Evolutionary conservation across 2,329 filamentous ascomycete species (phyloP).

Genomic region (Penicillium brasilianum): DNA sequence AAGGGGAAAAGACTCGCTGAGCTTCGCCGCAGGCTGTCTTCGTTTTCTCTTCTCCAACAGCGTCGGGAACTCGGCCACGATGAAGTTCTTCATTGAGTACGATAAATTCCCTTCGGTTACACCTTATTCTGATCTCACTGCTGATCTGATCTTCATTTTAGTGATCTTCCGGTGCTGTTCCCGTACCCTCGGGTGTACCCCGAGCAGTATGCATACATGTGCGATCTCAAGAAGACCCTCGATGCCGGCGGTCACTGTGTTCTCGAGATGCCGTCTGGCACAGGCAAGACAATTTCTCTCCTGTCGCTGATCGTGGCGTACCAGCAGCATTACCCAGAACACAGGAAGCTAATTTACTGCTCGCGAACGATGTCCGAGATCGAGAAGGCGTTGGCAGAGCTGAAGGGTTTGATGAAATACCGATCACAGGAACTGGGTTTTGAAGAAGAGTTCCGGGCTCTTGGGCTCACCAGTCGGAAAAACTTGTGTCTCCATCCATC

Average conservation of each 20-base stretch:
- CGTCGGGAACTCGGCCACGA: constrained; percentile 50
- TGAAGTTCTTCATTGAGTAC: constrained; percentile 81
- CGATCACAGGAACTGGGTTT: constrained; percentile 85
- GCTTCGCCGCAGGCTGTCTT: constrained; percentile 10
- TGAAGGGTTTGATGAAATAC: constrained; percentile 95
- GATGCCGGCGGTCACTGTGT: constrained; percentile 95
- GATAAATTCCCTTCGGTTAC: constrained; percentile 24
- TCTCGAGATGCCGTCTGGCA: constrained; percentile 98
- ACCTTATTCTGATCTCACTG: not conserved
- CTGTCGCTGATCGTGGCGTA: constrained; percentile 96
- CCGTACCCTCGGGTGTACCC: constrained; percentile 77
- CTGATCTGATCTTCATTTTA: constrained; percentile 36
- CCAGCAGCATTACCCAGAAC: constrained; percentile 89
- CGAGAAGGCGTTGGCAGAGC: constrained; percentile 91
- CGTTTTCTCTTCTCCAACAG: constrained; percentile 20
- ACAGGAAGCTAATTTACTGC: constrained; percentile 97
- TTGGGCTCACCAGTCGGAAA: constrained; percentile 94
- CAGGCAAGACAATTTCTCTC: constrained; percentile 94
- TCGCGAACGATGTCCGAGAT: constrained; percentile 99
- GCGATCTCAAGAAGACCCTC: constrained; percentile 83
- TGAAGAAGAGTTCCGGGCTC: constrained; percentile 88
- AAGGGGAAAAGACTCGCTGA: constrained; percentile 35
- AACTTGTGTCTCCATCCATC: constrained; percentile 96
- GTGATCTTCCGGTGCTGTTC: constrained; percentile 72
- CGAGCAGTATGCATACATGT: constrained; percentile 81